A percentile compares a stretch with the other conserved stretches of the same genome.
These are phyloP conservation scores for Stromatinia cepivora DNA, from an alignment of 2,329 filamentous ascomycete species.

Conservation along the genomic window DNA sequence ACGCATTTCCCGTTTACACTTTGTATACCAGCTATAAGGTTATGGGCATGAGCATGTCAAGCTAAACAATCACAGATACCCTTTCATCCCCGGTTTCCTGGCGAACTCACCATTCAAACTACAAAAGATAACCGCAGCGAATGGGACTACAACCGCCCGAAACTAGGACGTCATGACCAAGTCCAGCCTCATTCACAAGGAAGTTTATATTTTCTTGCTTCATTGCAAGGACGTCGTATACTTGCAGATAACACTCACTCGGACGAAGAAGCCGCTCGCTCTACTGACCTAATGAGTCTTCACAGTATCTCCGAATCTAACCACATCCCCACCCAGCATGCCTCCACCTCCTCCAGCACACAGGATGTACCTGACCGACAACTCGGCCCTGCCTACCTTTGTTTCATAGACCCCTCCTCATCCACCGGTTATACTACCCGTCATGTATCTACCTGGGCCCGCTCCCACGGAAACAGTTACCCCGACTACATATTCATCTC, in stretches of 20 bases:
- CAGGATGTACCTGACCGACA: background rate
- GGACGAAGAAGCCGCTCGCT: background rate
- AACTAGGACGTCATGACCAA: slow-evolving; percentile 5
- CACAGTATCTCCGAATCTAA: background rate
- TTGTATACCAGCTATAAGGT: background rate
- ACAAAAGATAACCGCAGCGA: background rate
- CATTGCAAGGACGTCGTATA: background rate
- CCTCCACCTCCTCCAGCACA: background rate
- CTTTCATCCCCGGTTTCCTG: background rate
- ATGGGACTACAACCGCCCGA: slow-evolving; percentile 1
- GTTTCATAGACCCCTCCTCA: background rate
- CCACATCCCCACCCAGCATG: background rate
- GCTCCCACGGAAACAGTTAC: background rate
- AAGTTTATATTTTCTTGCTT: too few relatives aligned
- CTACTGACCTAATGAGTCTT: background rate
- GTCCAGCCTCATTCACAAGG: background rate
- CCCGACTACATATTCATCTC: slow-evolving; percentile 17
- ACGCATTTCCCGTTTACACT: background rate
- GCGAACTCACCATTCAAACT: background rate
- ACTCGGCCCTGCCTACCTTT: slow-evolving; percentile 14
- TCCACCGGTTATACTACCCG: background rate
- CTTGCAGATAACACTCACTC: background rate
- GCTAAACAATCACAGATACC: background rate
- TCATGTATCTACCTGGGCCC: background rate
- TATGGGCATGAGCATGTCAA: too few relatives aligned